These are phyloP conservation scores for Pseudopyricularia javanii DNA, from an alignment of 2,329 filamentous ascomycete species.

Conservation along the genomic window DNA sequence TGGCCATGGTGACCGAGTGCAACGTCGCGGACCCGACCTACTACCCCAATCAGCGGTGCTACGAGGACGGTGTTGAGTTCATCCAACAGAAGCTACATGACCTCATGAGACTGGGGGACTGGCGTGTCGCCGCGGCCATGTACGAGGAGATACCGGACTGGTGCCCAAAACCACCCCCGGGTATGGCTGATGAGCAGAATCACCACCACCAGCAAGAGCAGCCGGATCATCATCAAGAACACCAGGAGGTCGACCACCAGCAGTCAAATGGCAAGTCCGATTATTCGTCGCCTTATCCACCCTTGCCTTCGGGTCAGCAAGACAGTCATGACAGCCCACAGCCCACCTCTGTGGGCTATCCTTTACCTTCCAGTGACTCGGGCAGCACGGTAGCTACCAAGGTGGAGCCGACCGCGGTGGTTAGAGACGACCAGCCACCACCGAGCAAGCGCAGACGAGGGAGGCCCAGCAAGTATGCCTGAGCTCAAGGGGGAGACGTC, in stretches of 20 bases:
- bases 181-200: background rate
- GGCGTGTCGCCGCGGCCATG: conserved; percentile 7
- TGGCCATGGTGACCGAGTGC: conserved; percentile 8
- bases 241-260: background rate
- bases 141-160: conserved; percentile 9
- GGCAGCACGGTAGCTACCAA: background rate
- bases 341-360: background rate
- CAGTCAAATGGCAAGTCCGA: background rate
- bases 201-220: conserved; percentile 3
- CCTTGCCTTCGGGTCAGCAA: background rate
- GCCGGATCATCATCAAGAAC: conserved; percentile 1
- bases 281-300: background rate
- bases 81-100: conserved; percentile 6
- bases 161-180: conserved; percentile 5
- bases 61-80: conserved; percentile 7
- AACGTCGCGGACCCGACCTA: conserved; percentile 3
- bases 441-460: conserved; percentile 1
- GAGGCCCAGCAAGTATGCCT: background rate
- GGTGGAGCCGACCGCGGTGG: background rate
- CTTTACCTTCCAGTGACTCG: background rate
- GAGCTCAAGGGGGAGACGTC: background rate
- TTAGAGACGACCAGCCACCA: background rate
- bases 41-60: conserved; percentile 7
- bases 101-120: conserved; percentile 9
- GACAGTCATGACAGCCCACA: background rate